Percentiles rank a stretch among this genome's conserved stretches.
These are phyloP conservation scores for Cladophialophora carrionii DNA, from an alignment of 2,329 filamentous ascomycete species.

Conservation along the genomic window DNA sequence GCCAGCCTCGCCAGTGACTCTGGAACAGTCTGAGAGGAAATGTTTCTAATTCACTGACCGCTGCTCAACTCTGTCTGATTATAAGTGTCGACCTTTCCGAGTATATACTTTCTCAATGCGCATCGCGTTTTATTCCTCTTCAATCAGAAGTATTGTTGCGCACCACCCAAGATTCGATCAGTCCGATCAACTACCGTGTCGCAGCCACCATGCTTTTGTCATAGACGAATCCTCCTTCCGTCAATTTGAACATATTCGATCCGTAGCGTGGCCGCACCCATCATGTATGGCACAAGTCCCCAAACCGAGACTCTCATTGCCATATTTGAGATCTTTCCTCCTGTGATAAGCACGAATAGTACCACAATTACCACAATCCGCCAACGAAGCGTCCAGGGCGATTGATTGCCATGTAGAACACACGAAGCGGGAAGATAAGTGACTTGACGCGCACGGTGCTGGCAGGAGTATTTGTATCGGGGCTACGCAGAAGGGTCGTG, in stretches of 20 bases:
- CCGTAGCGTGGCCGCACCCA: not conserved
- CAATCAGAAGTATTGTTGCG: too few species aligned
- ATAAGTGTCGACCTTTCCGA: not conserved
- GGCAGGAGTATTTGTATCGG: slow-evolving; percentile 3
- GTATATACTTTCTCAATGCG: slow-evolving; percentile 10
- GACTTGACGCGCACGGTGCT: not conserved
- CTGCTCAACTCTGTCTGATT: not conserved
- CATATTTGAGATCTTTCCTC: slow-evolving; percentile 12
- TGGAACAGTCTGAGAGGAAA: too few species aligned
- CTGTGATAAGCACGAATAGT: slow-evolving; percentile 11
- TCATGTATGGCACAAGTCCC: slow-evolving; percentile 15
- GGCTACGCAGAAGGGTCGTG: not conserved
- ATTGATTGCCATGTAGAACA: slow-evolving; percentile 12
- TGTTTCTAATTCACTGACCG: not conserved
- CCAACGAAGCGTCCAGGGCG: not conserved
- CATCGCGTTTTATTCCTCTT: slow-evolving; percentile 12
- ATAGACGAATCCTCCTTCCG: slow-evolving; percentile 13
- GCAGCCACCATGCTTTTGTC: slow-evolving; percentile 2
- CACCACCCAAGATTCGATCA: slow-evolving; percentile 4
- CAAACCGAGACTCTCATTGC: slow-evolving; percentile 10
- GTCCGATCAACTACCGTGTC: slow-evolving; percentile 7
- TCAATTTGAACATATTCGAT: not conserved
- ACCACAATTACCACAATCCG: slow-evolving; percentile 17
- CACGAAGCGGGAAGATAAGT: too few species aligned
- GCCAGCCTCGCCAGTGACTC: too few species aligned